These are phyloP conservation scores for Flaveria trinervia DNA, from an alignment of 129 eudicot genomes.

Conservation along the genomic window DNA sequence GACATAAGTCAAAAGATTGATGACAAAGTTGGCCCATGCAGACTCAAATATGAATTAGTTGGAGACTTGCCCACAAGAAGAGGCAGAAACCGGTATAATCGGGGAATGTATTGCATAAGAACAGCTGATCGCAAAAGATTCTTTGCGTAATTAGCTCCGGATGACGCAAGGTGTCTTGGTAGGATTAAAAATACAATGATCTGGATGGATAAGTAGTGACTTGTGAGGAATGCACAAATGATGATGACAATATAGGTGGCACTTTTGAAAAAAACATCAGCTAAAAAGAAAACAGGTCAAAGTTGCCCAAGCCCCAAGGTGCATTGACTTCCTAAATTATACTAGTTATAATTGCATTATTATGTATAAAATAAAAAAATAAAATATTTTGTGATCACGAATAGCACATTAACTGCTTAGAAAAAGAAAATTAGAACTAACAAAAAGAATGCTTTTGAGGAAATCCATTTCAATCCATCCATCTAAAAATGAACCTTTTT, in stretches of 20 bases:
- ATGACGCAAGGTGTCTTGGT: slow-evolving; percentile 44
- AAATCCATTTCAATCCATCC: background rate
- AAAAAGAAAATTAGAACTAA: background rate
- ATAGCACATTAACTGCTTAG: background rate
- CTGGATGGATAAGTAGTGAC: slow-evolving; percentile 45
- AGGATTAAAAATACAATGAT: slow-evolving; percentile 60
- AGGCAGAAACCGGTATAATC: slow-evolving; percentile 77
- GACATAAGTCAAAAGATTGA: slow-evolving; percentile 72
- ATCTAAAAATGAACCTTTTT: background rate
- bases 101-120: slow-evolving; percentile 78
- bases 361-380: no score
- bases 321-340: background rate
- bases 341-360: background rate
- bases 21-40: slow-evolving; percentile 80
- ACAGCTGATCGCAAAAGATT: slow-evolving; percentile 71
- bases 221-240: slow-evolving; percentile 8
- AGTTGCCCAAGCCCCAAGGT: background rate
- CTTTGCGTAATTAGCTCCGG: slow-evolving; percentile 77
- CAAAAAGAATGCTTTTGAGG: background rate
- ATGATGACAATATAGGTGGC: slow-evolving; percentile 5
- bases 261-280: background rate
- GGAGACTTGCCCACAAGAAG: slow-evolving; percentile 75
- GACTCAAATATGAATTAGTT: slow-evolving; percentile 73
- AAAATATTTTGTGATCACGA: background rate
- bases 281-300: background rate